These are phyloP conservation scores for Aspergillus japonicus DNA, from an alignment of 2,329 filamentous ascomycete species.

Conservation along the genomic window DNA sequence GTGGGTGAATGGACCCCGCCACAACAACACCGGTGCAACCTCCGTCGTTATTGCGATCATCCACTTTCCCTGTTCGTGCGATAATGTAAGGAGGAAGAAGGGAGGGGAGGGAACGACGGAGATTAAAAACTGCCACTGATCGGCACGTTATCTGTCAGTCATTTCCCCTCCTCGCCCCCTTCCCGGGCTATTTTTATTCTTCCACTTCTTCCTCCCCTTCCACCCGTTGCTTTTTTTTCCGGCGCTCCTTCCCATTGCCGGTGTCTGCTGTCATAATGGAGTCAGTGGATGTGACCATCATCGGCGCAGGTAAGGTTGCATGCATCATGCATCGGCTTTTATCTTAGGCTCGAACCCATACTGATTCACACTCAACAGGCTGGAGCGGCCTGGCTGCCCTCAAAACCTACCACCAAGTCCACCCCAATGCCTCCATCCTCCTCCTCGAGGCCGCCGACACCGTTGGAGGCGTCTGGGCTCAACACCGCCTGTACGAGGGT, in stretches of 20 bases:
- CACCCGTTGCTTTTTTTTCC: no score
- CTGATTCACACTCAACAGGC: constrained; percentile 32
- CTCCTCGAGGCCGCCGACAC: constrained; percentile 59
- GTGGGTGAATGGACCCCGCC: neutral
- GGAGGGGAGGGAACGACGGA: neutral
- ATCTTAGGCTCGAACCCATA: neutral
- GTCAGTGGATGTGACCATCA: constrained; percentile 28
- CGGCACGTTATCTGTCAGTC: neutral
- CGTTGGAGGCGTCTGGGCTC: constrained; percentile 69
- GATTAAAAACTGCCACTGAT: neutral
- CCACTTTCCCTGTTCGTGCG: neutral
- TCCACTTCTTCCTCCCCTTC: neutral
- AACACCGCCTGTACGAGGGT: constrained; percentile 63
- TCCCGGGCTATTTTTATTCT: neutral
- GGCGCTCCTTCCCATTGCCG: no score
- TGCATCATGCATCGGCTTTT: neutral
- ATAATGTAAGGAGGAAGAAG: neutral
- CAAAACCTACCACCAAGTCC: constrained; percentile 60
- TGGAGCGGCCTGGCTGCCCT: constrained; percentile 60
- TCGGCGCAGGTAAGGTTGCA: constrained; percentile 25
- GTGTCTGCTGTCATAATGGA: constrained; percentile 21
- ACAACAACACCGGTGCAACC: no score
- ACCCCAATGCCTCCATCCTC: constrained; percentile 57
- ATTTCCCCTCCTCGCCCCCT: neutral
- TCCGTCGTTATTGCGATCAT: neutral